phyloP scores from a whole-genome alignment of 108 stramenopile genomes.

The Schizochytrium sp. region DNA sequence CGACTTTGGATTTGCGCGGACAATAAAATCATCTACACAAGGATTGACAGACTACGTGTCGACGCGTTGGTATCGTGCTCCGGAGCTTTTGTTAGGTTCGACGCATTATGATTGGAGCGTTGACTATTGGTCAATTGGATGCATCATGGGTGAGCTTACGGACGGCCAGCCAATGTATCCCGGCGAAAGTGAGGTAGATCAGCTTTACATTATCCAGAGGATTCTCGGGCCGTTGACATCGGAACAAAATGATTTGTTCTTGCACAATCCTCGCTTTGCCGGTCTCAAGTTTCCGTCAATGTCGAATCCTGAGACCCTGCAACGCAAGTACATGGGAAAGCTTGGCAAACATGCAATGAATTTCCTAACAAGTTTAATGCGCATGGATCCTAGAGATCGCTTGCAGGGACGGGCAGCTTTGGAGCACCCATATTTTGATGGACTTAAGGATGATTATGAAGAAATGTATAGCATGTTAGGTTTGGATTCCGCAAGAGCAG shows the following conservation, averaged over 20 bases:
- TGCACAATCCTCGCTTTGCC: conserved; percentile 76
- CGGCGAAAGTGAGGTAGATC: conserved; percentile 81
- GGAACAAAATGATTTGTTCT: conserved; percentile 75
- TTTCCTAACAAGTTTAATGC: conserved; percentile 70
- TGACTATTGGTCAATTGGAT: conserved; percentile 82
- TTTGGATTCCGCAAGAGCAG: not conserved
- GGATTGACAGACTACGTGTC: conserved; percentile 80
- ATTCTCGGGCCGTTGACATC: conserved; percentile 65
- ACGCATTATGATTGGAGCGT: conserved; percentile 73
- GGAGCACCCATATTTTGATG: conserved; percentile 71
- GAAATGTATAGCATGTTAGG: not conserved
- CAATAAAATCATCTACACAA: conserved; percentile 55
- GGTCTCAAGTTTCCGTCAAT: conserved; percentile 80
- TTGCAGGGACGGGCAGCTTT: conserved; percentile 53
- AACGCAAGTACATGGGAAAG: conserved; percentile 77
- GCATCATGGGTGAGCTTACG: conserved; percentile 82
- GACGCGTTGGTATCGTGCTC: conserved; percentile 82
- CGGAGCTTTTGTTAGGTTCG: conserved; percentile 79
- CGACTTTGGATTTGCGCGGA: conserved; percentile 81
- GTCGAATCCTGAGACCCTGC: conserved; percentile 77
- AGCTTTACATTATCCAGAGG: conserved; percentile 81
- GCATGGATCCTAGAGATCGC: conserved; percentile 69
- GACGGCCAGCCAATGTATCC: conserved; percentile 82
- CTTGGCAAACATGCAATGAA: conserved; percentile 72
- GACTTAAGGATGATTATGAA: conserved; percentile 61